These are phyloP conservation scores for Pseudogymnoascus sp. DNA, from an alignment of 2,329 filamentous ascomycete genomes.

Conservation along the genomic window DNA sequence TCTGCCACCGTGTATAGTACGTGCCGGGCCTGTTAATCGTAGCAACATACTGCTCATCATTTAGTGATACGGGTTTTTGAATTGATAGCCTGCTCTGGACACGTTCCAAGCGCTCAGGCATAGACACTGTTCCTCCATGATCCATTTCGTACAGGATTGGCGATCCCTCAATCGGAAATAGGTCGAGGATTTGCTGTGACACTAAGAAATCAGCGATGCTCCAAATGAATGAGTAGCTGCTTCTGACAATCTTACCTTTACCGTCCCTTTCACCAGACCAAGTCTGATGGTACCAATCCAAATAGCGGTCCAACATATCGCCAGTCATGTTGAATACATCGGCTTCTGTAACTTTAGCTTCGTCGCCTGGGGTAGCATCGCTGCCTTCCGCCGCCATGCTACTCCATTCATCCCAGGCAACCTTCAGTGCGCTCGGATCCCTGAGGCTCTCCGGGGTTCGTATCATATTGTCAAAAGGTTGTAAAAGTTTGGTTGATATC, in stretches of 20 bases:
- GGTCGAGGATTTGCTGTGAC: conserved; percentile 26
- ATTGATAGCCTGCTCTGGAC: conserved; percentile 21
- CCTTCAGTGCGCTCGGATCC: conserved; percentile 49
- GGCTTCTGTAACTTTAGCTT: conserved; percentile 48
- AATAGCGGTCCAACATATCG: conserved; percentile 61
- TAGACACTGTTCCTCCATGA: conserved; percentile 19
- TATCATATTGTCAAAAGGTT: conserved; percentile 58
- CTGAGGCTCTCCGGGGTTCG: conserved; percentile 41
- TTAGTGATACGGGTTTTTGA: conserved; percentile 22
- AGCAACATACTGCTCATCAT: conserved; percentile 14
- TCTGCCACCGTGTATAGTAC: conserved; percentile 31
- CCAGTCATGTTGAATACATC: conserved; percentile 55
- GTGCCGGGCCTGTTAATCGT: conserved; percentile 27
- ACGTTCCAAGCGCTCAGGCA: conserved; percentile 18
- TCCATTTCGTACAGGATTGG: conserved; percentile 17
- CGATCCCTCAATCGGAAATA: conserved; percentile 28
- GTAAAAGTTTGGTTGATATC: conserved; percentile 69
- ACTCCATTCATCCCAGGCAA: conserved; percentile 70
- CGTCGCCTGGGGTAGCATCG: conserved; percentile 36
- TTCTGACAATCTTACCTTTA: conserved; percentile 27
- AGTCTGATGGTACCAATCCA: conserved; percentile 69
- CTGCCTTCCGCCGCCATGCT: conserved; percentile 34
- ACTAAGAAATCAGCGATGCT: conserved; percentile 20
- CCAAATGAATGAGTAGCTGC: not conserved
- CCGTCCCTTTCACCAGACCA: conserved; percentile 43